Conservation (phyloP, 257 asterid species). For the Avicennia marina region DNA sequence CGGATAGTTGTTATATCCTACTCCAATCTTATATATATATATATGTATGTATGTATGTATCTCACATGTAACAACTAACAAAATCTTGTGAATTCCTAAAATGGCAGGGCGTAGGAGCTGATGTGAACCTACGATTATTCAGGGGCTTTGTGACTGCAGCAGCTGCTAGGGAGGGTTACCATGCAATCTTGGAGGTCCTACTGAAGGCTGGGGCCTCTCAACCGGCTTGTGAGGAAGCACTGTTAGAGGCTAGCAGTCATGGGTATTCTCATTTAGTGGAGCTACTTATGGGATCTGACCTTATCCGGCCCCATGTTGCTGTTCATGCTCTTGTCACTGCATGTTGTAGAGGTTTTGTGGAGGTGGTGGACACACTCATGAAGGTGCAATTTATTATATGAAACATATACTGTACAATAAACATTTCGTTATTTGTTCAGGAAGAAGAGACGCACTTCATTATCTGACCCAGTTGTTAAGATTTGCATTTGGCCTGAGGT, state of each 20-base stretch:
- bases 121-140: slow-evolving; percentile 60
- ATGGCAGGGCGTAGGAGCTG: slow-evolving; percentile 66
- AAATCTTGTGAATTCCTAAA: background rate
- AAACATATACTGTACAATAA: background rate
- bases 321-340: slow-evolving; percentile 71
- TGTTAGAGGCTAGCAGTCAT: slow-evolving; percentile 70
- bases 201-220: slow-evolving; percentile 79
- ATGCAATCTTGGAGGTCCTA: slow-evolving; percentile 58
- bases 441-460: no score
- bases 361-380: slow-evolving; percentile 53
- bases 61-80: background rate
- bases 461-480: no score
- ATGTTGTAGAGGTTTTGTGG: slow-evolving; percentile 62
- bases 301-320: slow-evolving; percentile 67
- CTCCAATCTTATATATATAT: no score
- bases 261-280: slow-evolving; percentile 52
- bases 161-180: slow-evolving; percentile 70
- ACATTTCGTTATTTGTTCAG: no score
- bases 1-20: no score
- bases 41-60: background rate
- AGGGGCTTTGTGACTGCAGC: slow-evolving; percentile 65
- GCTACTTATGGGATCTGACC: slow-evolving; percentile 65
- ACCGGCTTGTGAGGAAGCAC: slow-evolving; percentile 84
- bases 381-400: slow-evolving; percentile 36
- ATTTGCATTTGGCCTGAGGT: background rate